Evolutionary conservation across 257 asterid genomes (phyloP), one percentile per base, ranked within the genome.

Genomic region (Capsicum baccatum): DNA sequence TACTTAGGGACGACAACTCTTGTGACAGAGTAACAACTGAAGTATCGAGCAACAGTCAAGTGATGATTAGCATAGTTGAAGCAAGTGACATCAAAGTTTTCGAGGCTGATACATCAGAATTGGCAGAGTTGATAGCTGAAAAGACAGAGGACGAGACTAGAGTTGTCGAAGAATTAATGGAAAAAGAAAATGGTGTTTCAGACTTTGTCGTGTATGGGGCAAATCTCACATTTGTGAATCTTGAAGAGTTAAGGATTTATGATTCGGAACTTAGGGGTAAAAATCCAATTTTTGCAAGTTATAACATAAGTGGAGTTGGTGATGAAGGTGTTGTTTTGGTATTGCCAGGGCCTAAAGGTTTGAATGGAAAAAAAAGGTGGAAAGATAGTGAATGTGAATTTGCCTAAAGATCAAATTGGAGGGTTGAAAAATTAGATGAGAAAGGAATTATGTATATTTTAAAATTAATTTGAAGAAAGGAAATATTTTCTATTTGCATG

Each of bases 241-340:
- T 89, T 87, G 97, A 91, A 83, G 90, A 85, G 13, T 82, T 85
- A 85, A 79, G 86, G n/a, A 47, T 94, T 8, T 86, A 91, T 64
- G 94, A 84, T 84, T 62, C 93, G 80, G 83, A 85, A 83, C 17
- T 94, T 57, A 85, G 84, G 12, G 93, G 92, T 37, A 57, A 55
- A 0, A 73, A 83, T 16, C 93, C 98, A 74, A 54, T 87, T 52
- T 88, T 68, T 21, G 96, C 92, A 2, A 83, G 84, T 50, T 39
- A 85, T 63, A 85, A 89, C 81, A 60, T 93, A 14, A 84, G 81
- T 26, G 98, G 97, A 37, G 92, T 90, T 39, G 97, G 97, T 0
- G 97, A 93, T 33, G 90, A 84, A 55, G 97, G 98, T 56, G 91
- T 86, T 3, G 88, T 93, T 59, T 78, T 93, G 86, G 98, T 92